A percentile compares a stretch with the other conserved stretches of the same genome.
Evolutionary conservation across 2,329 filamentous ascomycete species (phyloP).

Genomic region (Orbilia oligospora): DNA sequence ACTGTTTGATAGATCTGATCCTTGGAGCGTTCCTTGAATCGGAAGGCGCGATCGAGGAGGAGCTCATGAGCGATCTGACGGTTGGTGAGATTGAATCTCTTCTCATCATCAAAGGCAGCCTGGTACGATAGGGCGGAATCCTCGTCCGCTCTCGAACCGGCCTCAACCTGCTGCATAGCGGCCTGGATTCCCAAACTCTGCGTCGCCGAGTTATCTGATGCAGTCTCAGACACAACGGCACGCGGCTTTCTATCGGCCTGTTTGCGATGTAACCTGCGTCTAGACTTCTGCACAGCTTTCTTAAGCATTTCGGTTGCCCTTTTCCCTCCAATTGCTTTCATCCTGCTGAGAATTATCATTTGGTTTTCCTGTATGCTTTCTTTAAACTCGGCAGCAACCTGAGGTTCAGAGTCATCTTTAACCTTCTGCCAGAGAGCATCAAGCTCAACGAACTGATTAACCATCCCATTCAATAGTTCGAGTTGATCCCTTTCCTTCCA

Average conservation of each 20-base stretch:
- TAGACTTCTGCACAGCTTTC: conserved; percentile 80
- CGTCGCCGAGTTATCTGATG: conserved; percentile 67
- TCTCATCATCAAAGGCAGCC: conserved; percentile 45
- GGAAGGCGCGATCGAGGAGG: conserved; percentile 83
- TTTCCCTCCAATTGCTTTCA: conserved; percentile 83
- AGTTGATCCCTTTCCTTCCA: conserved; percentile 87
- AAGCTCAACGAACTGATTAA: conserved; percentile 86
- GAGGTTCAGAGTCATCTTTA: conserved; percentile 81
- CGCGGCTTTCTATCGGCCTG: conserved; percentile 80
- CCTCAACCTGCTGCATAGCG: conserved; percentile 67
- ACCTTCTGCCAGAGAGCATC: conserved; percentile 88
- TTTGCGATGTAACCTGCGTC: conserved; percentile 71
- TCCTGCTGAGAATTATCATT: conserved; percentile 81
- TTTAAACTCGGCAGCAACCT: conserved; percentile 81
- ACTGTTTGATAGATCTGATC: conserved; percentile 73
- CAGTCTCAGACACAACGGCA: conserved; percentile 71
- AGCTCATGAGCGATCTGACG: conserved; percentile 83
- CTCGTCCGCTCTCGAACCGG: conserved; percentile 62
- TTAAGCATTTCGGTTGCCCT: conserved; percentile 80
- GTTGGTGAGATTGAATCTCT: conserved; percentile 69
- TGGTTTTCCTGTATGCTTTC: conserved; percentile 87
- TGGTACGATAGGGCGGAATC: conserved; percentile 59
- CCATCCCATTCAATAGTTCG: conserved; percentile 84
- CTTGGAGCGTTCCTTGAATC: conserved; percentile 73
- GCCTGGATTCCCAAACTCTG: conserved; percentile 68